Evolutionary conservation across 192 early-diverging fungal genomes (phyloP), one percentile per base, ranked within the genome.

Genomic region (Haplosporangium gracile): DNA sequence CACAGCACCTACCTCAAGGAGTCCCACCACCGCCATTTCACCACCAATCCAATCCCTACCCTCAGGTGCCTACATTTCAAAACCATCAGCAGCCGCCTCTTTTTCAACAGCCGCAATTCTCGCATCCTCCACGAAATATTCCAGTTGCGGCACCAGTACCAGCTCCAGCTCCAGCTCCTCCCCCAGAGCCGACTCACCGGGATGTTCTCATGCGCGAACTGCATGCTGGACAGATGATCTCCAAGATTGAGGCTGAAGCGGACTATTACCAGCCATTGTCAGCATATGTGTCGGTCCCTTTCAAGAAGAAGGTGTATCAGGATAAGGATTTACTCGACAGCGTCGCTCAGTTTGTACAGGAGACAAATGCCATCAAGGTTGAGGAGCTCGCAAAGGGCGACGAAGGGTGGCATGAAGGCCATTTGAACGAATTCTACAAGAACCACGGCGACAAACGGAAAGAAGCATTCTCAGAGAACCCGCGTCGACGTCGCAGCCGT

Each of bases 201-300:
- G 84, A 86, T 74, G 74, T 76, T 6, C 74, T 77, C 15, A 78
- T 79, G 9, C 75, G 70, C 4, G 79, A 86, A 18, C 29, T 86
- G 34, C 76, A 79, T 45, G 84, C 84, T 16, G 84, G 57, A 29
- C 51, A 78, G 5, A 86, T 86, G 84, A 70, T 81, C 36, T 86
- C 84, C 20, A 86, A 75, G 26, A 75, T 86, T 32, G 84, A 86
- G 70, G 84, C 63, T 49, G 79, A 78, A 32, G 79, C 65, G 1
- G 75, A 73, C 11, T 86, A 80, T n/a, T 86, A 86, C 24, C 79
- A 86, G 32, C 75, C 84, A 16, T 18, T 86, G 65, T 72, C 79
- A 55, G 75, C 79, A 1, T 75, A 80, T 13, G 65, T 81, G 1
- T 81, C 75, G 0, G 39, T 86, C 26, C 75, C 84, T 0, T 10